A percentile compares a stretch with the other conserved stretches of the same genome.
Evolutionary conservation across 179 eudicot species (phyloP).

Genomic region (Beta macrorhiza): DNA sequence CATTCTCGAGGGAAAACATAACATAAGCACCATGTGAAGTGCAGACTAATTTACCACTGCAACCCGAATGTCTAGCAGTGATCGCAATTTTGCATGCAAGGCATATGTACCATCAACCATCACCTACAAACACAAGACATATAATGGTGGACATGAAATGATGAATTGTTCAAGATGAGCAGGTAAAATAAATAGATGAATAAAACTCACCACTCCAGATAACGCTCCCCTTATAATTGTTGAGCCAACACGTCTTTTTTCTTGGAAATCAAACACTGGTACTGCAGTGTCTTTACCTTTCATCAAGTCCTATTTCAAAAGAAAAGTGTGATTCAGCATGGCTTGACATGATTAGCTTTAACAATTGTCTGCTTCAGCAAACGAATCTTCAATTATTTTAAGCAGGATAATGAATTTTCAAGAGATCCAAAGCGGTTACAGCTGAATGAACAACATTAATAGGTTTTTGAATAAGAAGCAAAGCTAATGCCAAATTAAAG

Average conservation of each 20-base stretch:
- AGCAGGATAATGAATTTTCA: not conserved
- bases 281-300: slow-evolving; percentile 67
- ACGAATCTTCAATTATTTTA: not conserved
- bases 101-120: slow-evolving; percentile 99
- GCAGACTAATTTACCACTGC: slow-evolving; percentile 78
- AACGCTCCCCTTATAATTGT: slow-evolving; percentile 60
- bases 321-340: slow-evolving; percentile 22
- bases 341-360: slow-evolving; percentile 1
- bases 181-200: not conserved
- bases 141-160: slow-evolving; percentile 8
- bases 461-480: not conserved
- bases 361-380: not conserved
- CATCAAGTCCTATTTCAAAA: slow-evolving; percentile 67
- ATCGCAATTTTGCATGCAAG: slow-evolving; percentile 88
- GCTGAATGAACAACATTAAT: not conserved
- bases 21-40: not conserved
- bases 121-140: slow-evolving; percentile 47
- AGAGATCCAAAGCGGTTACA: not conserved
- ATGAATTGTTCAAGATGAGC: not conserved
- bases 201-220: slow-evolving; percentile 76
- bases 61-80: slow-evolving; percentile 94
- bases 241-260: slow-evolving; percentile 60
- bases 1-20: not conserved
- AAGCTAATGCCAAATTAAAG: not conserved
- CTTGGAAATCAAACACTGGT: slow-evolving; percentile 90